phyloP scores from a whole-genome alignment of 139 green algal genomes.

The Tetraselmis chui region DNA sequence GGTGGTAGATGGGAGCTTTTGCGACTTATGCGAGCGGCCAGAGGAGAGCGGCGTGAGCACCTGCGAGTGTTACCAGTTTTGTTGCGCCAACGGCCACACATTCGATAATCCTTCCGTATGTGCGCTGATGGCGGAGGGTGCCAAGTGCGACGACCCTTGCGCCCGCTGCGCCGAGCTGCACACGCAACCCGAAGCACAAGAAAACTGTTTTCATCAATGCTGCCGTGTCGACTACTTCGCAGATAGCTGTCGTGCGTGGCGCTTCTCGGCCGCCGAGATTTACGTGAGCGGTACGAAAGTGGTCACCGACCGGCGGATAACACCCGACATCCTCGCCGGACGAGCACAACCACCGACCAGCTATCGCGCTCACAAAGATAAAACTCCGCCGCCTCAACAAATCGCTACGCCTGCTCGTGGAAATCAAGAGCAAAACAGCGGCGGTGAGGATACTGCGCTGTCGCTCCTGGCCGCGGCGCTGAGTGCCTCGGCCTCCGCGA shows the following conservation, averaged over 20 bases:
- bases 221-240: neutral
- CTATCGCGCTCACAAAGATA: too few species aligned
- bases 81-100: neutral
- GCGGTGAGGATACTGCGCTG: neutral
- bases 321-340: neutral
- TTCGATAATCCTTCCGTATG: neutral
- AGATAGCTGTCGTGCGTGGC: neutral
- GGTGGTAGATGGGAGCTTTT: neutral
- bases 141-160: neutral
- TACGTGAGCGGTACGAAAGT: neutral
- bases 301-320: neutral
- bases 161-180: neutral
- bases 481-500: neutral
- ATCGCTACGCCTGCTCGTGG: too few species aligned
- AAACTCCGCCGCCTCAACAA: too few species aligned
- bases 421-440: neutral
- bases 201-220: neutral
- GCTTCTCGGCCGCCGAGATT: neutral
- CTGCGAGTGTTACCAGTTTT: neutral
- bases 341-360: too few species aligned
- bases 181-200: neutral
- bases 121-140: neutral
- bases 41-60: neutral
- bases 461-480: neutral
- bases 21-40: neutral